Base-by-base conservation (phyloP, 2,329 filamentous ascomycete species). In the Pyrenophora graminea region DNA sequence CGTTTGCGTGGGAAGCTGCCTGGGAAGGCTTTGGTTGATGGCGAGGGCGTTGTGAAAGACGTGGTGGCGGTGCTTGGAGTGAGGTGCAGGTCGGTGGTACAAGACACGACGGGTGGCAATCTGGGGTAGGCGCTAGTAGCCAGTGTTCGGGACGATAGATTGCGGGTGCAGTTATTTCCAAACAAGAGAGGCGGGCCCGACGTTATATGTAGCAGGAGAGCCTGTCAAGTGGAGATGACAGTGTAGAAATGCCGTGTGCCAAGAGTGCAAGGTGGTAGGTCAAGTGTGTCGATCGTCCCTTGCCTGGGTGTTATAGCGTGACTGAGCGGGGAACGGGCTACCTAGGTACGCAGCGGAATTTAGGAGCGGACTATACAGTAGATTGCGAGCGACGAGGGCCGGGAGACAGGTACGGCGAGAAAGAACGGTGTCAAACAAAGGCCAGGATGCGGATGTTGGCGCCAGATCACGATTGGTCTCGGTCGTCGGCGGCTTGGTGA, bases 221-320 rank as follows among this genome's bases (percentile, higher is more conserved):
- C 50, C 48, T 21, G 63, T 63, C 58, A 44, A 48, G 44, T 57
- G 61, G 56, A 34, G 46, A 42, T 44, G 37, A 44, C 17, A 30
- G 43, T 42, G 45, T 38, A 46, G 43, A 39, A 44, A 50, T 53
- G 55, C 50, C 45, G 65, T 62, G 61, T 63, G 60, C 63, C 62
- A 67, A 66, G 65, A 43, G 30, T 46, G 51, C n/a, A 34, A 18
- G 58, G 48, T 68, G 62, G 69, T 69, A 61, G 64, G 64, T 49
- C 39, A 45, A 48, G n/a, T 36, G 38, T 21, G 45, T 47, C 48
- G 51, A 53, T 48, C 51, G 36, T 46, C 48, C 58, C 55, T 61
- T 62, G 51, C 57, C 49, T 59, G 33, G 44, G 39, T 39, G 18
- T 43, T 48, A 47, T 39, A 51, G 41, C 39, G n/a, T 27, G 23